These are phyloP conservation scores for Prunella vulgaris DNA, from an alignment of 257 asterid genomes.

Conservation along the genomic window DNA sequence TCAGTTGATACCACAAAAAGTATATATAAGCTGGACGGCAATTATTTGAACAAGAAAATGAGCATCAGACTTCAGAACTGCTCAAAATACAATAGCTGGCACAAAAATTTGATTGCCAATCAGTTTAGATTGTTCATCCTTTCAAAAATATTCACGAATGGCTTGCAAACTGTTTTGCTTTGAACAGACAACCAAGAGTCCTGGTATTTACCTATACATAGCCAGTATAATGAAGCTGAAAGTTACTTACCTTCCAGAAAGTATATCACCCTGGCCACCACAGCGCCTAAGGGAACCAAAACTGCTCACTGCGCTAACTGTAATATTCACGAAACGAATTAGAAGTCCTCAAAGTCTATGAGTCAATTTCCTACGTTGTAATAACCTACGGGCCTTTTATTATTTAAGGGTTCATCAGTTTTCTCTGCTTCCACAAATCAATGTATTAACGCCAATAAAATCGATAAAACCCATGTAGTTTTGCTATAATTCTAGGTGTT, in stretches of 20 bases:
- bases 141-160: background rate
- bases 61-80: too few species aligned
- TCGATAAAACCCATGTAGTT: background rate
- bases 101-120: too few species aligned
- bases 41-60: too few species aligned
- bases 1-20: background rate
- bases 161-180: background rate
- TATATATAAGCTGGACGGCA: too few species aligned
- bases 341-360: background rate
- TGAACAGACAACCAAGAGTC: background rate
- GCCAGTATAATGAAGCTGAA: background rate
- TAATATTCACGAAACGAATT: slow-evolving; percentile 1
- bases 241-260: slow-evolving; percentile 76
- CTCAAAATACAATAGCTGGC: too few species aligned
- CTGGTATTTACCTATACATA: background rate
- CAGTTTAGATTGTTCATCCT: background rate
- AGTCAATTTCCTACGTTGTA: background rate
- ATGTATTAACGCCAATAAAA: background rate
- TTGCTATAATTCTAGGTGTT: background rate
- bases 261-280: slow-evolving; percentile 99
- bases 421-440: background rate
- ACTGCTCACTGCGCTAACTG: slow-evolving; percentile 62
- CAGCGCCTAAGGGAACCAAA: slow-evolving; percentile 98
- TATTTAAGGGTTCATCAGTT: background rate
- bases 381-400: background rate